Conservation (phyloP, 2,329 filamentous ascomycete species). For the Chalaropsis ovoidea region DNA sequence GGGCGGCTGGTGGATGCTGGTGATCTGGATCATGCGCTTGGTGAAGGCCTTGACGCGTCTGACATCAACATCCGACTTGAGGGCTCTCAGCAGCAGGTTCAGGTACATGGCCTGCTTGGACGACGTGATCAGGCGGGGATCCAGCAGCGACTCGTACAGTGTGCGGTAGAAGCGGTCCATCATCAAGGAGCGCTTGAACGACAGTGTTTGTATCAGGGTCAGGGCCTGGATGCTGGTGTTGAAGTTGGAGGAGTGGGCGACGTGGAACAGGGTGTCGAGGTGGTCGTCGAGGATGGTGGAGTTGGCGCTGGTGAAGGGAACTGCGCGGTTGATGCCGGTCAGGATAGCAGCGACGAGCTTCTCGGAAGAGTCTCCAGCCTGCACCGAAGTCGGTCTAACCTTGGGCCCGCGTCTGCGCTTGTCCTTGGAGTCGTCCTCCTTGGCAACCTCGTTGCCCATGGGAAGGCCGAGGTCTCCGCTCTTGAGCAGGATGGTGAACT, state of each 20-base stretch:
- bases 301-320: slow-evolving; percentile 80
- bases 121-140: slow-evolving; percentile 75
- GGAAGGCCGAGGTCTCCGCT: slow-evolving; percentile 38
- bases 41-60: slow-evolving; percentile 92
- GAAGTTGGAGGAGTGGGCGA: slow-evolving; percentile 97
- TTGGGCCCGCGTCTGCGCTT: slow-evolving; percentile 29
- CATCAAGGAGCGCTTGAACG: slow-evolving; percentile 65
- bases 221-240: slow-evolving; percentile 96
- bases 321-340: slow-evolving; percentile 89
- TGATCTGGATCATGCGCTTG: slow-evolving; percentile 80
- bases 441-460: slow-evolving; percentile 33
- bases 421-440: slow-evolving; percentile 30
- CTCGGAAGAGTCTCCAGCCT: slow-evolving; percentile 38
- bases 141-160: slow-evolving; percentile 86
- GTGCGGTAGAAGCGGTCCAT: slow-evolving; percentile 91
- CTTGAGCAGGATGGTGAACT: slow-evolving; percentile 78
- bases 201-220: slow-evolving; percentile 87
- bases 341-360: slow-evolving; percentile 87
- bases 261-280: slow-evolving; percentile 85
- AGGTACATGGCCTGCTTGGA: slow-evolving; percentile 95
- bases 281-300: slow-evolving; percentile 63
- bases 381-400: slow-evolving; percentile 7
- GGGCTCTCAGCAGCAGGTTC: slow-evolving; percentile 76
- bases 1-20: slow-evolving; percentile 79
- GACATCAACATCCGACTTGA: slow-evolving; percentile 83